Base-by-base conservation (phyloP, 768 basidiomycete species). In the Trametes elegans region DNA sequence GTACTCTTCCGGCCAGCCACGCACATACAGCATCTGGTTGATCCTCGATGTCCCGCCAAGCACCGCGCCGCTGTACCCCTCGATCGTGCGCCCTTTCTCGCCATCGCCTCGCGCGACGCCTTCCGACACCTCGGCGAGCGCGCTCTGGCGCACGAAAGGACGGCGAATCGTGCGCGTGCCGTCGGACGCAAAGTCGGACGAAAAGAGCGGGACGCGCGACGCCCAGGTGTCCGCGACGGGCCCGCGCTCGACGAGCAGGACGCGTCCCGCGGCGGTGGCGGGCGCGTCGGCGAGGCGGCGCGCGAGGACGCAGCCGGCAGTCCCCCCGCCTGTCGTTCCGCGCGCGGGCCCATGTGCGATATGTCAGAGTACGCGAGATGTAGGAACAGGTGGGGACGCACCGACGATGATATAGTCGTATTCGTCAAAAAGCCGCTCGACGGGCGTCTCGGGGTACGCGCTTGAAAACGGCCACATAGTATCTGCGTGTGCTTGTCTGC, bases 41-140 rank as follows among this genome's bases (percentile, higher is more conserved):
- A 79, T 70, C 10, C 75, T 72, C 36, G 75, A 71, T 10, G 70
- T 71, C 1, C 80, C 80, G 24, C 80, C 80, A n/a, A 82, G 67
- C n/a, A 60, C 67, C 4, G 49, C 46, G 3, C 71, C 73, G 2
- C 62, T 49, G 50, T 66, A 59, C 8, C 70, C 58, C 13, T 65
- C 50, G 26, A 63, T 38, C n/a, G 54, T 13, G 23, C 50, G 59
- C 5, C 32, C 56, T 14, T 24, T n/a, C n/a, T n/a, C n/a, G n/a
- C n/a, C n/a, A n/a, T n/a, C n/a, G n/a, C n/a, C n/a, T n/a, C n/a
- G n/a, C n/a, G n/a, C n/a, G n/a, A n/a, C n/a, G n/a, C n/a, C n/a
- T n/a, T n/a, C n/a, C n/a, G n/a, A n/a, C n/a, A n/a, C n/a, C n/a
- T n/a, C n/a, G n/a, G n/a, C n/a, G n/a, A 18, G 57, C 57, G 19